Conservation (phyloP, 2,329 filamentous ascomycete species). For the Aureobasidium namibiae region DNA sequence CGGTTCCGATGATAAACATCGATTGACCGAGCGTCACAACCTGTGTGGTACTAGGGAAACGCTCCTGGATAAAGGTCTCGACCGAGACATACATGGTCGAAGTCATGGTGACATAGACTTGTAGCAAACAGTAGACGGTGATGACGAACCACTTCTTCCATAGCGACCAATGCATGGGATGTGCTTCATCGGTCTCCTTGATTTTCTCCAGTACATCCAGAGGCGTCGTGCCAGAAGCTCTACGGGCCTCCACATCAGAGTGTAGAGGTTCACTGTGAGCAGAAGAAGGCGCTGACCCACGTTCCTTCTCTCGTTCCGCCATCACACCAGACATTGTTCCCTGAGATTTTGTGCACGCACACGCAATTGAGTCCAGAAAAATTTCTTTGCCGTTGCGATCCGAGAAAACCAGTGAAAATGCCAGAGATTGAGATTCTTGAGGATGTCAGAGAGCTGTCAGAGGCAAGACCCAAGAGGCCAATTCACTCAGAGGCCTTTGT, state of each 20-base stretch:
- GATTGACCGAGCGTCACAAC: constrained; percentile 11
- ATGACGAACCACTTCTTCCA: constrained; percentile 9
- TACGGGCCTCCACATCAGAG: not conserved
- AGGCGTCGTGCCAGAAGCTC: not conserved
- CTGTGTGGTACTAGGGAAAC: constrained; percentile 4
- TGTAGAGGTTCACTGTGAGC: constrained; percentile 3
- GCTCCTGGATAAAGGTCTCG: not conserved
- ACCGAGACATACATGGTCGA: constrained; percentile 10
- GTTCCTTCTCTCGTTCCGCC: not conserved
- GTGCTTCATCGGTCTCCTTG: not conserved
- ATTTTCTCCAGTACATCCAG: constrained; percentile 8
- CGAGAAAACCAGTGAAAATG: not conserved
- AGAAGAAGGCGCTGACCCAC: not conserved
- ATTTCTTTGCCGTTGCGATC: not conserved
- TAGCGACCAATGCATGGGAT: constrained; percentile 6
- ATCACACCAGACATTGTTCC: not conserved
- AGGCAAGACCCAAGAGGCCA: not conserved
- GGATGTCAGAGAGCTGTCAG: not conserved
- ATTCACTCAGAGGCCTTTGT: not conserved
- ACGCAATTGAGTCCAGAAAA: not conserved
- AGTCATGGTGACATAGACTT: constrained; percentile 9
- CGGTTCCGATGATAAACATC: constrained; percentile 12
- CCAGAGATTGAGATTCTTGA: not conserved
- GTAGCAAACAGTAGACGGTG: constrained; percentile 8
- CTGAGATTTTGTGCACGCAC: not conserved